phyloP scores from a whole-genome alignment of 2,329 filamentous ascomycete species.

The Colletotrichum scovillei region DNA sequence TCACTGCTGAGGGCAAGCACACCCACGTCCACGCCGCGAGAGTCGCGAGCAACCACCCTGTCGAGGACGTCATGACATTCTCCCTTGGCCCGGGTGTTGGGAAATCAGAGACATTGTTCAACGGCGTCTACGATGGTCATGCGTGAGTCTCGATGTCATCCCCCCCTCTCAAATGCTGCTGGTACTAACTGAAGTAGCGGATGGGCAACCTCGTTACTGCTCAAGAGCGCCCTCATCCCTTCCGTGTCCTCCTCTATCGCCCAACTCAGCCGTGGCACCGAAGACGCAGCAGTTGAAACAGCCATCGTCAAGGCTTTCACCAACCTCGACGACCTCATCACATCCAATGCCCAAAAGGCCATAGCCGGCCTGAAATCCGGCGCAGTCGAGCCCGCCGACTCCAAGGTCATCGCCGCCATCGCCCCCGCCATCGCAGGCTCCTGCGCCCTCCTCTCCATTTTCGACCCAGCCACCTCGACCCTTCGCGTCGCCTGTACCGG shows the following conservation, averaged over 20 bases:
- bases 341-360: conserved; percentile 48
- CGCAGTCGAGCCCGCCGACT: conserved; percentile 23
- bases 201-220: conserved; percentile 52
- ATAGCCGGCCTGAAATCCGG: conserved; percentile 43
- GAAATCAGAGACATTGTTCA: conserved; percentile 43
- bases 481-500: conserved; percentile 75
- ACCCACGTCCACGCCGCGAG: conserved; percentile 46
- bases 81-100: conserved; percentile 45
- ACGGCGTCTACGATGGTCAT: conserved; percentile 62
- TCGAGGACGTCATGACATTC: conserved; percentile 50
- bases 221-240: conserved; percentile 55
- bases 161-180: no score
- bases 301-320: conserved; percentile 70
- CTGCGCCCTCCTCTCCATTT: conserved; percentile 72
- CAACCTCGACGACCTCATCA: conserved; percentile 68
- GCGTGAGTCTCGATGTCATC: conserved; percentile 47
- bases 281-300: conserved; percentile 58
- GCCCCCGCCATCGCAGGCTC: conserved; percentile 61
- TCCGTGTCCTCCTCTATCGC: conserved; percentile 51
- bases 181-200: conserved; percentile 43
- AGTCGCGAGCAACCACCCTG: conserved; percentile 48
- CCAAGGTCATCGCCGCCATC: conserved; percentile 39
- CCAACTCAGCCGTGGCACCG: conserved; percentile 46
- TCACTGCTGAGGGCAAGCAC: conserved; percentile 39
- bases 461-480: conserved; percentile 63